Percentiles rank a stretch among this genome's conserved stretches.
phyloP scores from a whole-genome alignment of 2,329 filamentous ascomycete species.

The Zelopaecilomyces penicillatus region DNA sequence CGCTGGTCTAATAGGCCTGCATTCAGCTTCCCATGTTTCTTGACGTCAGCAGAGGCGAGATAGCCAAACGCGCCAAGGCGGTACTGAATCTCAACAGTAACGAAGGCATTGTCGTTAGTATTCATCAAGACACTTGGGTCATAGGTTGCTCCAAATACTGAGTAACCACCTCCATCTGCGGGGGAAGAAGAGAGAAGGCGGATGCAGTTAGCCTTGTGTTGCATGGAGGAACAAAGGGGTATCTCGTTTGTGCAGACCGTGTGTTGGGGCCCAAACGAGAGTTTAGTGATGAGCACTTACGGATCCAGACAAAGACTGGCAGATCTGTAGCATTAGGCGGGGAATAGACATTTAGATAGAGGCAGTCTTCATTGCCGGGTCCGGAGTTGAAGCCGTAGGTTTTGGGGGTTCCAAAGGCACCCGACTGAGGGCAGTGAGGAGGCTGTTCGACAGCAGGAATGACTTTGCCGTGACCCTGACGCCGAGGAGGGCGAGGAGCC shows the following conservation, averaged over 20 bases:
- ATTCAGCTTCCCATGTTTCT: slow-evolving; percentile 31
- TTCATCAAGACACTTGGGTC: slow-evolving; percentile 19
- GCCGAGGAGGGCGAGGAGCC: slow-evolving; percentile 19
- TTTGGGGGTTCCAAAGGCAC: slow-evolving; percentile 18
- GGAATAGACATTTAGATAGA: slow-evolving; percentile 37
- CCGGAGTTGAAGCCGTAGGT: slow-evolving; percentile 14
- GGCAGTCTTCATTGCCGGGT: slow-evolving; percentile 33
- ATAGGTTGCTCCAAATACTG: slow-evolving; percentile 16
- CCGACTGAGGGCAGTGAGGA: slow-evolving; percentile 21
- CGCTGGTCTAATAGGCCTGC: slow-evolving; percentile 43
- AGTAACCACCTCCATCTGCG: slow-evolving; percentile 28
- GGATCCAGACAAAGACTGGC: slow-evolving; percentile 39
- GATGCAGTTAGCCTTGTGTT: not conserved
- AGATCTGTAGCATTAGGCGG: slow-evolving; percentile 30
- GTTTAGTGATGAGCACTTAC: slow-evolving; percentile 2
- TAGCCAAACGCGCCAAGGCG: slow-evolving; percentile 37
- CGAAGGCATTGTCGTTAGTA: slow-evolving; percentile 23
- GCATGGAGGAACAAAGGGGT: not conserved
- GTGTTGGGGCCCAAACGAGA: too few species aligned
- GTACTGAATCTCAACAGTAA: slow-evolving; percentile 31
- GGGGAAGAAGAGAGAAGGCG: too few species aligned
- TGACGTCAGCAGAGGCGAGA: slow-evolving; percentile 34
- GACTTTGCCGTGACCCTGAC: not conserved
- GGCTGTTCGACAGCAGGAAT: slow-evolving; percentile 20
- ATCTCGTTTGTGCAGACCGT: too few species aligned